These are phyloP conservation scores for Aspergillus alliaceus DNA, from an alignment of 2,329 filamentous ascomycete species.

Conservation along the genomic window DNA sequence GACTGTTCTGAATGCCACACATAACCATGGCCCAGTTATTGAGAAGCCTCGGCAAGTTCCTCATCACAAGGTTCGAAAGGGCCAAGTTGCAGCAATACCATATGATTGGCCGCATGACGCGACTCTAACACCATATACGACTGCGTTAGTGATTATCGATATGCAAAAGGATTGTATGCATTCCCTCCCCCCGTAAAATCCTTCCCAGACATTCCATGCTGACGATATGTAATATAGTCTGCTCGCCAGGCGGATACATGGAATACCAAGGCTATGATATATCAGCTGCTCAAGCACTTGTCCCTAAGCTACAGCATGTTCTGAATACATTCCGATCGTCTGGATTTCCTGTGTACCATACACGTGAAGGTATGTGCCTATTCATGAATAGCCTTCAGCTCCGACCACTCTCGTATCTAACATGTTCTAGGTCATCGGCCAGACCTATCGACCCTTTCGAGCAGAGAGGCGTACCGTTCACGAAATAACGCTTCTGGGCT, in stretches of 20 bases:
- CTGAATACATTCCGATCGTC: slow-evolving; percentile 39
- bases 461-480: slow-evolving; percentile 55
- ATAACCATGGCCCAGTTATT: slow-evolving; percentile 44
- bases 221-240: slow-evolving; percentile 33
- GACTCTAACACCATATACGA: slow-evolving; percentile 45
- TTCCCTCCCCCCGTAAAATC: not conserved
- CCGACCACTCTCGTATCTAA: slow-evolving; percentile 10
- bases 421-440: slow-evolving; percentile 44
- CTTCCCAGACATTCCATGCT: not conserved
- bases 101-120: slow-evolving; percentile 51
- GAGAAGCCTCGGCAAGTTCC: slow-evolving; percentile 42
- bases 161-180: slow-evolving; percentile 51
- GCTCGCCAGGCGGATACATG: slow-evolving; percentile 45
- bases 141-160: slow-evolving; percentile 48
- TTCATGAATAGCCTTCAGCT: not conserved
- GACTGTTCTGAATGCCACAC: slow-evolving; percentile 42
- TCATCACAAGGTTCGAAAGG: slow-evolving; percentile 46
- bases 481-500: slow-evolving; percentile 52
- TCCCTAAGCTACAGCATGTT: slow-evolving; percentile 42
- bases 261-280: slow-evolving; percentile 48
- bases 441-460: slow-evolving; percentile 57
- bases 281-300: slow-evolving; percentile 37
- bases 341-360: slow-evolving; percentile 46
- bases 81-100: slow-evolving; percentile 40
- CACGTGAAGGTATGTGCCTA: slow-evolving; percentile 41